Conservation (phyloP, 768 basidiomycete species). For the Xerocomellus intermedius region DNA sequence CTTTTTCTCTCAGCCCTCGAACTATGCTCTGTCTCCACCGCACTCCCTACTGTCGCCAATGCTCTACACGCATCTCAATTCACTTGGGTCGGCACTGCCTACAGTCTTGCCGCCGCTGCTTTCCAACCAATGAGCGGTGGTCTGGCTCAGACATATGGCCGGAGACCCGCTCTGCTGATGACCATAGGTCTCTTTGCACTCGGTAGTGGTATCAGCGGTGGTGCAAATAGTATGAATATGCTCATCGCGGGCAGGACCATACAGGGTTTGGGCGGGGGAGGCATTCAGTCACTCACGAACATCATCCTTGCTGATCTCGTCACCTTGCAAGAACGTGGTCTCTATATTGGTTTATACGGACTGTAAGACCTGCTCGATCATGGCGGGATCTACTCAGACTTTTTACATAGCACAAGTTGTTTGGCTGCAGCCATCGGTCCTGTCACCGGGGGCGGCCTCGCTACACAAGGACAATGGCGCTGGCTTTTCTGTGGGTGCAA, state of each 20-base stretch:
- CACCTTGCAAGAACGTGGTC: too few relatives aligned
- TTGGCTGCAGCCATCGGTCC: slow-evolving; percentile 34
- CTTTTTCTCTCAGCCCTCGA: too few relatives aligned
- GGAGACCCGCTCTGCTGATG: background rate
- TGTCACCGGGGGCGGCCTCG: slow-evolving; percentile 34
- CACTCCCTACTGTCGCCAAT: background rate
- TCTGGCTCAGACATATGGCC: background rate
- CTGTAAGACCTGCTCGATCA: slow-evolving; percentile 21
- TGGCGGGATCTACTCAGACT: background rate
- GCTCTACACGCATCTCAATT: background rate
- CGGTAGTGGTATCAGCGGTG: slow-evolving; percentile 29
- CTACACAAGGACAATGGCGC: slow-evolving; percentile 33
- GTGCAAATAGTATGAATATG: slow-evolving; percentile 39
- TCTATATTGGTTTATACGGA: slow-evolving; percentile 36
- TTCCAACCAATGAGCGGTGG: background rate
- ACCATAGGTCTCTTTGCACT: background rate
- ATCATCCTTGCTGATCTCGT: too few relatives aligned
- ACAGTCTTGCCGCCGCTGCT: background rate
- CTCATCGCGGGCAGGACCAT: slow-evolving; percentile 43
- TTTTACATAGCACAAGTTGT: slow-evolving; percentile 29
- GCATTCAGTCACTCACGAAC: too few relatives aligned
- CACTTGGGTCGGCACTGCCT: background rate
- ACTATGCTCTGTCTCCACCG: background rate
- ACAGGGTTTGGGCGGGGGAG: slow-evolving; percentile 35
- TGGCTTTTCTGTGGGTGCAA: slow-evolving; percentile 34